A percentile compares a stretch with the other conserved stretches of the same genome.
Conservation (phyloP, 2,329 filamentous ascomycete species). For the Immersiporthe knoxdaviesiana region DNA sequence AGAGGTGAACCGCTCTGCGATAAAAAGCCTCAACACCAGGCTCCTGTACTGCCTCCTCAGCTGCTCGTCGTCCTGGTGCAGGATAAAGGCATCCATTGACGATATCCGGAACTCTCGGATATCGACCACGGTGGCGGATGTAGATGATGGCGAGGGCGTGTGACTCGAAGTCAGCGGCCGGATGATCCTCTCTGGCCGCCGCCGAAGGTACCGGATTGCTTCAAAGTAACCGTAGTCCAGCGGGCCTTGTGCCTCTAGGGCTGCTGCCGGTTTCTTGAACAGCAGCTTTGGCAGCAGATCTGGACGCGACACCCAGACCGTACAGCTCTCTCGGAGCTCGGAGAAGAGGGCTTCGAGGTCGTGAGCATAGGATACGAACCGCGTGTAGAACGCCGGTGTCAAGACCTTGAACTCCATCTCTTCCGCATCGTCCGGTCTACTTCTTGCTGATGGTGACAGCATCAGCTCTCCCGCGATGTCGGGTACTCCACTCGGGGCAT, state of each 20-base stretch:
- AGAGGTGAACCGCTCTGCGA: constrained; percentile 47
- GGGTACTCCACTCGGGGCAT: constrained; percentile 55
- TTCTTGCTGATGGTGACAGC: constrained; percentile 37
- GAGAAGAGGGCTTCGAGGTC: constrained; percentile 64
- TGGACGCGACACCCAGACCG: constrained; percentile 59
- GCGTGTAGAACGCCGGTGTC: constrained; percentile 68
- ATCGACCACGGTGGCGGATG: constrained; percentile 38
- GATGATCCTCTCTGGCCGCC: constrained; percentile 45
- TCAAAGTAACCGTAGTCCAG: constrained; percentile 48
- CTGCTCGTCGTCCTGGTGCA: constrained; percentile 38
- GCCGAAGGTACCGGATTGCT: constrained; percentile 49
- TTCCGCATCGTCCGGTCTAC: constrained; percentile 33
- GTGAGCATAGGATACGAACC: constrained; percentile 65
- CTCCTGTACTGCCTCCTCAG: constrained; percentile 42
- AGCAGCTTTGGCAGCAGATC: constrained; percentile 53
- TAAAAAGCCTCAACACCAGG: constrained; percentile 46
- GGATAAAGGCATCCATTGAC: constrained; percentile 54
- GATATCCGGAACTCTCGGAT: constrained; percentile 54
- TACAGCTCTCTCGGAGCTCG: constrained; percentile 62
- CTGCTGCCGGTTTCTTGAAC: constrained; percentile 43
- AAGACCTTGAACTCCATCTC: constrained; percentile 61
- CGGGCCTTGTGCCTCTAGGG: constrained; percentile 40
- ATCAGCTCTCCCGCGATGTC: constrained; percentile 44
- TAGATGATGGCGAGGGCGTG: constrained; percentile 12
- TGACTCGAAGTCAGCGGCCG: constrained; percentile 47